Conservation (phyloP, 2,329 filamentous ascomycete genomes). For the Talaromyces sp. region DNA sequence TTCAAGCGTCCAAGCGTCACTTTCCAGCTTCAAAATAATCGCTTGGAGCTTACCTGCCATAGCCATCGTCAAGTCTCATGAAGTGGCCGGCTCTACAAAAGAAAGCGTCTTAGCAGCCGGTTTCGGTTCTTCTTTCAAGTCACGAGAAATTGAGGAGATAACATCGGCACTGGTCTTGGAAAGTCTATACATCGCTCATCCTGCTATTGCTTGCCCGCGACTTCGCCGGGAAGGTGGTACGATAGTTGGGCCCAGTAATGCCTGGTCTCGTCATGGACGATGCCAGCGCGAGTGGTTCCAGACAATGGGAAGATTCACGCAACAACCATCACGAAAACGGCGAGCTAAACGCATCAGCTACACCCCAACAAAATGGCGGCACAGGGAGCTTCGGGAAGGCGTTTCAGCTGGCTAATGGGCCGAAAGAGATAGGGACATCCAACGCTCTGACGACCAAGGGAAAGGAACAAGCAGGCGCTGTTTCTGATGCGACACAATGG, state of each 20-base stretch:
- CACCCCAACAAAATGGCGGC: conserved; percentile 13
- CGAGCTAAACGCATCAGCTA: conserved; percentile 12
- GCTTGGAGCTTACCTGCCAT: not conserved
- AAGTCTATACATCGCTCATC: not conserved
- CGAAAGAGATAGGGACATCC: not conserved
- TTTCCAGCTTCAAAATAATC: not conserved
- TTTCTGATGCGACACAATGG: conserved; percentile 4
- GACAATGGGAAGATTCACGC: conserved; percentile 17
- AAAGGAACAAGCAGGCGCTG: not conserved
- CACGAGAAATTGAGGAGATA: not conserved
- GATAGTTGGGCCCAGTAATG: conserved; percentile 25
- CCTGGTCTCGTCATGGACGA: conserved; percentile 39
- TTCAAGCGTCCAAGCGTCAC: not conserved
- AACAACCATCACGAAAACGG: conserved; percentile 23
- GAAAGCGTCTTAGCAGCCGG: not conserved
- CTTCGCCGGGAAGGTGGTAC: conserved; percentile 4
- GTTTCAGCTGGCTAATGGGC: conserved; percentile 22
- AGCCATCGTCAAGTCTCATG: not conserved
- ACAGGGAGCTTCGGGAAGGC: conserved; percentile 17
- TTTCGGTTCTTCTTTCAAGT: not conserved
- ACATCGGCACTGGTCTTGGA: not conserved
- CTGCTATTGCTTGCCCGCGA: not conserved
- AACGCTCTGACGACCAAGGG: not conserved
- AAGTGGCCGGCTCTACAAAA: not conserved
- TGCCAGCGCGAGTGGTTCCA: conserved; percentile 23